Evolutionary conservation across 2,329 filamentous ascomycete species (phyloP), one percentile per base, ranked within the genome.

Genomic region (Thelonectria blattea): DNA sequence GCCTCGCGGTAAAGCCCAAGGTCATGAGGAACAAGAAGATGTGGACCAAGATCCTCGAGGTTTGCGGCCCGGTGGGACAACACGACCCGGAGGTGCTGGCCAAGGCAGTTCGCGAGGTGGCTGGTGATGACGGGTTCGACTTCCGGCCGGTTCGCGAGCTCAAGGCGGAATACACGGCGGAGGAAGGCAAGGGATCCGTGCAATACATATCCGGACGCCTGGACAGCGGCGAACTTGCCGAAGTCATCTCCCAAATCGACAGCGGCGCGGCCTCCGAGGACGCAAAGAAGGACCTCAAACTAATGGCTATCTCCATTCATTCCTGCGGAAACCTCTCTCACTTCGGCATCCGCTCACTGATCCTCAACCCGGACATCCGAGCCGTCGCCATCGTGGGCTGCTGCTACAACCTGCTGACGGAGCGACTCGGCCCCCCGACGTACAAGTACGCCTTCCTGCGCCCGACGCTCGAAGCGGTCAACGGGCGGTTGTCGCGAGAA

Each of bases 281-380:
- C 34, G 62, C 67, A 27, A 65, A 68, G 46, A 71, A 76, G 58
- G 76, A 81, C 14, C 79, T 82, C 61, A 79, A 78, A 10, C 81
- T 96, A 39, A 93, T 97, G 89, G 91, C 94, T 15, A 89, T 98
- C 30, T 98, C 95, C 0, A 91, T 99, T 17, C 95, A 99, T 75
- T 98, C 94, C 0, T 99, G 95, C 73, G 95, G 95, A 27, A 98
- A 99, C 68, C 87, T 99, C n/a, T 91, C 96, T 1, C 95, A 99
- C 75, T 93, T 96, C 73, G 95, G 91, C 10, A 89, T 99, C 58
- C 88, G 92, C 14, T 96, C 94, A 1, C 84, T 99, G 18, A 78
- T 93, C 2, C 79, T 96, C 58, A 98, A 97, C 72, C 89, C 91
- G 0, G 85, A 88, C 5, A 93, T 98, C 56, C 87, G 88, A 32